A percentile compares a stretch with the other conserved stretches of the same genome.
Conservation (phyloP, 768 basidiomycete species). For the Strobilomyces confusus region DNA sequence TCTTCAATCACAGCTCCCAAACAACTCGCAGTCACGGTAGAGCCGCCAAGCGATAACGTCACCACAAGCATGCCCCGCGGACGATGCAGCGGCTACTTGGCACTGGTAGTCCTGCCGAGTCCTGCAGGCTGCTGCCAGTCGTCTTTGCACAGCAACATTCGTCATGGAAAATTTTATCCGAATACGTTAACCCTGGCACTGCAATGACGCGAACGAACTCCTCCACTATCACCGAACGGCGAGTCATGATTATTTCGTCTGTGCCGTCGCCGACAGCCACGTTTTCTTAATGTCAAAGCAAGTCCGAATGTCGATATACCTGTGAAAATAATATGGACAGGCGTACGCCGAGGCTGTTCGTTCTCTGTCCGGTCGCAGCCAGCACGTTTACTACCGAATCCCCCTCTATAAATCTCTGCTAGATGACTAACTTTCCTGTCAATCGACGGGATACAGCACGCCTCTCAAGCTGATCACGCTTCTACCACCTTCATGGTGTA, state of each 20-base stretch:
- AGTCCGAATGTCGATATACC: constrained; percentile 9
- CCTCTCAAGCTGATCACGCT: constrained; percentile 15
- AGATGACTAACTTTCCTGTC: constrained; percentile 17
- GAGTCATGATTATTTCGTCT: constrained; percentile 7
- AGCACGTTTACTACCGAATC: constrained; percentile 20
- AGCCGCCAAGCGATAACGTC: constrained; percentile 1
- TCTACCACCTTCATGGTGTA: constrained; percentile 19
- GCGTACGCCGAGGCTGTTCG: constrained; percentile 25
- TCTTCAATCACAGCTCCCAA: neutral
- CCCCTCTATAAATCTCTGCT: constrained; percentile 25
- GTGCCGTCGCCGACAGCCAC: constrained; percentile 19
- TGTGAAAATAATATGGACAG: constrained; percentile 17
- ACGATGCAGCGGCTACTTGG: neutral
- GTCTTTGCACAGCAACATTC: constrained; percentile 10
- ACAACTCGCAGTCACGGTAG: no score
- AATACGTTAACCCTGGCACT: constrained; percentile 16
- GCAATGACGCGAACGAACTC: constrained; percentile 18
- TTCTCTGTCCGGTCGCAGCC: constrained; percentile 12
- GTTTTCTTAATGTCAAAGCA: constrained; percentile 25
- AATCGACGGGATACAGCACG: constrained; percentile 15
- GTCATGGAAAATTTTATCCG: constrained; percentile 6
- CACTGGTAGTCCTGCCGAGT: neutral
- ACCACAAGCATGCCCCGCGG: neutral
- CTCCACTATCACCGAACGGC: constrained; percentile 14
- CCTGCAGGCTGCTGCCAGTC: neutral